These are phyloP conservation scores for Zychaea mexicana DNA, from an alignment of 371 early-diverging fungal species.

Conservation along the genomic window DNA sequence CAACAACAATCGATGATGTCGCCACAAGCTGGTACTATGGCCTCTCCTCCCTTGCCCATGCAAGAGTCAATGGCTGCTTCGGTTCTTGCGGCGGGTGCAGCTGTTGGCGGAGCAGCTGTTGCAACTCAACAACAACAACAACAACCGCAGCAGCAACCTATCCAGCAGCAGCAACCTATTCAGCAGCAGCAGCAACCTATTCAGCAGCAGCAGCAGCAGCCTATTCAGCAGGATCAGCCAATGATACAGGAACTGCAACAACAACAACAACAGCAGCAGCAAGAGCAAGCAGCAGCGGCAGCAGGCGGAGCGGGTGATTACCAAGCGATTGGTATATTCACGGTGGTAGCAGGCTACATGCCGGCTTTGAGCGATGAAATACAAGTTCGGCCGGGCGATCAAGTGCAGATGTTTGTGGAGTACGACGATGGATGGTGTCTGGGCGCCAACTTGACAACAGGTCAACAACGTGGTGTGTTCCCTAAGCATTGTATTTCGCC, in stretches of 20 bases:
- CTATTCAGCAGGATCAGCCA: neutral
- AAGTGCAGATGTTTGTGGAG: constrained; percentile 27
- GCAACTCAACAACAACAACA: no score
- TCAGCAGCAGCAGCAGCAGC: neutral
- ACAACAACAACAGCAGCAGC: neutral
- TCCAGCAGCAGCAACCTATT: neutral
- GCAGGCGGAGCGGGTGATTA: neutral
- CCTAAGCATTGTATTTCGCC: constrained; percentile 49
- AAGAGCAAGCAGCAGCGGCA: constrained; percentile 7
- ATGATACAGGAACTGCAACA: constrained; percentile 2
- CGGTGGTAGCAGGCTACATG: constrained; percentile 44
- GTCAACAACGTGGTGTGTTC: constrained; percentile 47
- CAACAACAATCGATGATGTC: constrained; percentile 1
- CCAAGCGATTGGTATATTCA: constrained; percentile 37
- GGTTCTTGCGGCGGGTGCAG: neutral
- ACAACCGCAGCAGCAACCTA: neutral
- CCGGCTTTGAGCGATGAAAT: constrained; percentile 30
- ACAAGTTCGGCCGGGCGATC: constrained; percentile 23
- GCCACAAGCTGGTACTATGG: neutral
- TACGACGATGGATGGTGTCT: constrained; percentile 34
- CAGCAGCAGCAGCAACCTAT: neutral
- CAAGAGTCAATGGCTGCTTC: constrained; percentile 1
- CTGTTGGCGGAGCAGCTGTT: constrained; percentile 3
- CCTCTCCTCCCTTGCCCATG: neutral
- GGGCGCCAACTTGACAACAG: constrained; percentile 19